A percentile compares a stretch with the other conserved stretches of the same genome.
Conservation (phyloP, 768 basidiomycete genomes). For the Mycena capillaripes region DNA sequence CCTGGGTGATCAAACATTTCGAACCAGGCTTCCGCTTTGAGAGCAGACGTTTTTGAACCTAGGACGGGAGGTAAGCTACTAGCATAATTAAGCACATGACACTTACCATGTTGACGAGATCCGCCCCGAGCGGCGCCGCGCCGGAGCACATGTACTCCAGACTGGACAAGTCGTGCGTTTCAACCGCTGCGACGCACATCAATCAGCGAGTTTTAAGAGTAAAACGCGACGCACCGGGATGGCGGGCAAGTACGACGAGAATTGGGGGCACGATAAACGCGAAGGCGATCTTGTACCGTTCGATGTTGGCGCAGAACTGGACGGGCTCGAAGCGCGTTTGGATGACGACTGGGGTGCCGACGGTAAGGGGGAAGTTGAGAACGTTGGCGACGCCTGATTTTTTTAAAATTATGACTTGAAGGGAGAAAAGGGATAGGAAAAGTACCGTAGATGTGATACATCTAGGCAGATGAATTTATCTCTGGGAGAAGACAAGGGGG, state of each 20-base stretch:
- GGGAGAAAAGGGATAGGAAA: background rate
- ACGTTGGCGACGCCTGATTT: background rate
- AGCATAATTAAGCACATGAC: too few relatives aligned
- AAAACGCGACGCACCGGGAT: background rate
- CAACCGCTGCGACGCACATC: slow-evolving; percentile 47
- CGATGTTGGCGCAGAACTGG: slow-evolving; percentile 61
- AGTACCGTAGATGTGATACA: slow-evolving; percentile 44
- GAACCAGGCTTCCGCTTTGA: background rate
- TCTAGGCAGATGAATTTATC: too few relatives aligned
- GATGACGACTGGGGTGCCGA: background rate
- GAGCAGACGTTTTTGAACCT: background rate
- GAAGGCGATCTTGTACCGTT: slow-evolving; percentile 60
- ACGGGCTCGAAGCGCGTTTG: slow-evolving; percentile 63
- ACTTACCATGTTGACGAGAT: background rate
- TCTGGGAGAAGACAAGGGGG: too few relatives aligned
- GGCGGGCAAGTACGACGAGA: slow-evolving; percentile 60
- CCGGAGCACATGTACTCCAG: slow-evolving; percentile 40
- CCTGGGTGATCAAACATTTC: background rate
- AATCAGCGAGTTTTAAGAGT: background rate
- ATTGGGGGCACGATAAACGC: slow-evolving; percentile 70
- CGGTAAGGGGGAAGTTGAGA: background rate
- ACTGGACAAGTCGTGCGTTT: slow-evolving; percentile 61
- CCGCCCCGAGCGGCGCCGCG: background rate
- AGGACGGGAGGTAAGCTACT: too few relatives aligned
- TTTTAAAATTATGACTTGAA: background rate